Percentiles rank a stretch among this genome's conserved stretches.
phyloP scores from a whole-genome alignment of 768 basidiomycete genomes.

The Amanita exitialis region DNA sequence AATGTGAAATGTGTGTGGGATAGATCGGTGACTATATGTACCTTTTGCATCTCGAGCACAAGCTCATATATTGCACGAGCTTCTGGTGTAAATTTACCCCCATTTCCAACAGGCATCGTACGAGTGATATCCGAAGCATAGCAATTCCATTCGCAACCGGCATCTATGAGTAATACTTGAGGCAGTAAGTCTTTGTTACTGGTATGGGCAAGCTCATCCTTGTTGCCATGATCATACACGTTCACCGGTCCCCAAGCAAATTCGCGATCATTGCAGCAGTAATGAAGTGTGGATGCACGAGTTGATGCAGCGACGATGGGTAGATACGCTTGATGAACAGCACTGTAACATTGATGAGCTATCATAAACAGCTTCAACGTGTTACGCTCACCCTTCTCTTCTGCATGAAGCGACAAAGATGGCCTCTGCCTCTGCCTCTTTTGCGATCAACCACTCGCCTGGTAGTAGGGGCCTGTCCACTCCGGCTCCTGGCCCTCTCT shows the following conservation, averaged over 20 bases:
- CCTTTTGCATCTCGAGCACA: conserved; percentile 86
- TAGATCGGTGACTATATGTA: conserved; percentile 18
- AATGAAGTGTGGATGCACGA: conserved; percentile 85
- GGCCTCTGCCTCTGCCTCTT: conserved; percentile 91
- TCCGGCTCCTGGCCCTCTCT: conserved; percentile 32
- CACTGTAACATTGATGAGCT: conserved; percentile 26
- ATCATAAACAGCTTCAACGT: not conserved
- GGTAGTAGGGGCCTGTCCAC: conserved; percentile 48
- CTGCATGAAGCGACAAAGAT: conserved; percentile 87
- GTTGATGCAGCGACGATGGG: conserved; percentile 87
- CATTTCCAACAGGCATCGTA: conserved; percentile 90
- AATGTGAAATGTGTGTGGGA: not conserved
- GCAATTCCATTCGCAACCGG: conserved; percentile 79
- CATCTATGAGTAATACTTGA: conserved; percentile 85
- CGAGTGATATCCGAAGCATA: conserved; percentile 55
- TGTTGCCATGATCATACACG: conserved; percentile 45
- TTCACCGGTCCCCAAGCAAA: conserved; percentile 78
- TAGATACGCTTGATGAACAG: conserved; percentile 82
- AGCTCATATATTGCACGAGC: conserved; percentile 78
- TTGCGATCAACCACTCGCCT: conserved; percentile 81
- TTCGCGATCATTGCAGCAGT: conserved; percentile 86
- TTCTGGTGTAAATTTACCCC: conserved; percentile 78
- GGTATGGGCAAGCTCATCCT: conserved; percentile 31
- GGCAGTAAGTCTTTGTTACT: conserved; percentile 35
- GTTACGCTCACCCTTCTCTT: conserved; percentile 61